phyloP scores from a whole-genome alignment of 306 rosid genomes.

The Neltuma alba region DNA sequence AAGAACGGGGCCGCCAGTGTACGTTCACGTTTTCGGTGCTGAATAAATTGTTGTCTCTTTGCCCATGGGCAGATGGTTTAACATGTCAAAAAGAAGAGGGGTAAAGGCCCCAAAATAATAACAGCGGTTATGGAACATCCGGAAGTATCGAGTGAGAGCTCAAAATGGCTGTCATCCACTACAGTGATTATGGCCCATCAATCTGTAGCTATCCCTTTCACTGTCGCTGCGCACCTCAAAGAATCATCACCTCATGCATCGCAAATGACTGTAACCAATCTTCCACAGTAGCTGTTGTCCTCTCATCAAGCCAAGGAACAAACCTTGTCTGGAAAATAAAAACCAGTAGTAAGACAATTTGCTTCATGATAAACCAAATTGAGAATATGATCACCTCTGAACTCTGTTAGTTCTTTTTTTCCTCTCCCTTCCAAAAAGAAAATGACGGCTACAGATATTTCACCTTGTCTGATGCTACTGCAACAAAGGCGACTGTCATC shows the following conservation, averaged over 20 bases:
- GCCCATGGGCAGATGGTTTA: constrained; percentile 26
- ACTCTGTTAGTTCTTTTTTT: background rate
- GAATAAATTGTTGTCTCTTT: background rate
- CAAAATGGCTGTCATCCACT: constrained; percentile 13
- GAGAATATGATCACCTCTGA: background rate
- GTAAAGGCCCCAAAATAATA: background rate
- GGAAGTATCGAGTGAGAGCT: constrained; percentile 16
- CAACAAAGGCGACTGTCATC: constrained; percentile 97
- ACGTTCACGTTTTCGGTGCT: constrained; percentile 1
- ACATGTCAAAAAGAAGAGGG: background rate
- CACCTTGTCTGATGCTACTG: constrained; percentile 85
- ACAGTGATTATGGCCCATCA: background rate
- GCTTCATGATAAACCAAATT: constrained; percentile 11
- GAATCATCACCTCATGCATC: constrained; percentile 39
- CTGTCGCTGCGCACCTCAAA: constrained; percentile 29
- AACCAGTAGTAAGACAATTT: constrained; percentile 33
- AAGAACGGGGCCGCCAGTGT: background rate
- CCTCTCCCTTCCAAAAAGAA: background rate
- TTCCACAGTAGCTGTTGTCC: constrained; percentile 15
- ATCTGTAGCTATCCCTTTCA: constrained; percentile 13
- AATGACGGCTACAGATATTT: constrained; percentile 24
- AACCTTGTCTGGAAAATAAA: constrained; percentile 75
- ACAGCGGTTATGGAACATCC: background rate
- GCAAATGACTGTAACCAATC: constrained; percentile 35
- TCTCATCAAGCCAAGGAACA: constrained; percentile 74